These are phyloP conservation scores for Psilocybe tampanensis DNA, from an alignment of 768 basidiomycete genomes.

Conservation along the genomic window DNA sequence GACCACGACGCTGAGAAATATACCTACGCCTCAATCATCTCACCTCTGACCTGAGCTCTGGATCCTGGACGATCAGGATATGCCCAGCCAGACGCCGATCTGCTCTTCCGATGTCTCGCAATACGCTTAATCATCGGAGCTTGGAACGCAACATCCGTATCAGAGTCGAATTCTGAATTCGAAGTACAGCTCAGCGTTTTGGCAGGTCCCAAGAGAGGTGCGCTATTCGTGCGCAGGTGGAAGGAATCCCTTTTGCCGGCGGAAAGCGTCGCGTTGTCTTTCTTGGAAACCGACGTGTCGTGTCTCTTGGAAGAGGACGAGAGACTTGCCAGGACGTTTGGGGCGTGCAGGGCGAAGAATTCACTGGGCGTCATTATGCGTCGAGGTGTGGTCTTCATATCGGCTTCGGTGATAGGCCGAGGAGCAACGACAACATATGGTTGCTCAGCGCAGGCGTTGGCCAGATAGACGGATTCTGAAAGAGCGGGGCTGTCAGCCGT, in stretches of 20 bases:
- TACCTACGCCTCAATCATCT: not conserved
- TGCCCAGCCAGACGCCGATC: constrained; percentile 31
- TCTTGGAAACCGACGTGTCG: not conserved
- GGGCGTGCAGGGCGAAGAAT: constrained; percentile 22
- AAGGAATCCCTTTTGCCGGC: constrained; percentile 2
- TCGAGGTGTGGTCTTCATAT: constrained; percentile 6
- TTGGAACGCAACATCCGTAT: not conserved
- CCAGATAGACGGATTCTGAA: constrained; percentile 29
- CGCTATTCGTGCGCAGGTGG: constrained; percentile 25
- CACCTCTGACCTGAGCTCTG: not conserved
- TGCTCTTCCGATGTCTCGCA: constrained; percentile 26
- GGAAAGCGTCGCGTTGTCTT: not conserved
- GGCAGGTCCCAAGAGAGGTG: constrained; percentile 14
- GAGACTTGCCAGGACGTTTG: constrained; percentile 9
- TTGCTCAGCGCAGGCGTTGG: constrained; percentile 21
- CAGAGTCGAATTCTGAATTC: constrained; percentile 11
- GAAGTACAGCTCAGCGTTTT: not conserved
- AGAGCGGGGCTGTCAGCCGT: constrained; percentile 29
- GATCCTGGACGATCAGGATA: constrained; percentile 21
- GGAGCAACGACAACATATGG: constrained; percentile 24
- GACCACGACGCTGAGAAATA: no score
- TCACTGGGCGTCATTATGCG: constrained; percentile 22
- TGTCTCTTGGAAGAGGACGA: not conserved
- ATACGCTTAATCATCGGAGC: constrained; percentile 13
- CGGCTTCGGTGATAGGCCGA: constrained; percentile 10